Base-by-base conservation (phyloP, 768 basidiomycete species). In the Boletus rufocinnamomeus region DNA sequence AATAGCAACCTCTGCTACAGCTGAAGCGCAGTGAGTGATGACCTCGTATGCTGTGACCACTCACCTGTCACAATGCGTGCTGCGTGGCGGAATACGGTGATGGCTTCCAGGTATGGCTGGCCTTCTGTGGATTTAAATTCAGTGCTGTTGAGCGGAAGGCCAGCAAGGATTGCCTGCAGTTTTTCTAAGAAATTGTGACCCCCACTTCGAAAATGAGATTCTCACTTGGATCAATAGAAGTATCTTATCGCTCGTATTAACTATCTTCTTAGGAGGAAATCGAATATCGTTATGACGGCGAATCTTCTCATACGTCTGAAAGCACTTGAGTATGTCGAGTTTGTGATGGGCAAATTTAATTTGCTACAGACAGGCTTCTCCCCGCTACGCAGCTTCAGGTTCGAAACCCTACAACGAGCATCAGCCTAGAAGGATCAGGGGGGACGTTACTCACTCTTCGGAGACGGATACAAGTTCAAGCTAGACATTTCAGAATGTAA, bases 201-300 rank as follows among this genome's bases (percentile, higher is more conserved):
- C 14, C 37, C 5, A 25, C 54, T 41, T 54, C 38, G 28, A 57
- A 44, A 5, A 28, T 28, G 6, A 6, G 13, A 25, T 38, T 44
- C 72, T 56, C 48, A 90, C 89, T 74, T 96, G 94, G 6, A 93
- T 84, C 43, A 94, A 75, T 7, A 95, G 69, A 69, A 91, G 86
- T 11, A 91, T 80, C 70, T 96, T 96, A 69, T 96, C 92, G 4
- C 79, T 72, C 0, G 87, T 80, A 61, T 81, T 86, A 46, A 88
- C 87, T 6, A 88, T 74, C 61, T 86, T 91, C 72, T 85, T 86
- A 6, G 89, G 71, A 45, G 84, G 80, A 70, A 84, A 97, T 2
- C 93, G 86, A 57, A 95, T 90, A 59, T 93, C 93, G n/a, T 79
- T 77, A 56, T 91, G 85, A 50, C 75, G 79, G 55, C 84, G 79